These are phyloP conservation scores for Rhodomyrtus psidioides DNA, from an alignment of 441 rosid genomes.

Conservation along the genomic window DNA sequence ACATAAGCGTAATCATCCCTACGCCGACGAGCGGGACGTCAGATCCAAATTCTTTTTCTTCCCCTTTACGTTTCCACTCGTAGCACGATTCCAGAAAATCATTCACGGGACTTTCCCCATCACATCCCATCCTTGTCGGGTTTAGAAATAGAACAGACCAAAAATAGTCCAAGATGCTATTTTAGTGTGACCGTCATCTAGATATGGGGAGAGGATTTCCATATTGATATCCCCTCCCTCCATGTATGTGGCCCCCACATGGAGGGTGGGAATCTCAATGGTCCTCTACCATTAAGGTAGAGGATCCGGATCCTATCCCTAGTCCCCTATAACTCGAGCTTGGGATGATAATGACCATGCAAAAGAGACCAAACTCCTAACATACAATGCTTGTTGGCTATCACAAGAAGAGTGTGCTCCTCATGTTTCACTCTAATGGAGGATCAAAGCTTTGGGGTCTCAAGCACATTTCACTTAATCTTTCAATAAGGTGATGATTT, in stretches of 20 bases:
- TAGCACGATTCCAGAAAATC: background rate
- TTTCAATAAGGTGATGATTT: background rate
- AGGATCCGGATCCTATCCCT: too few relatives aligned
- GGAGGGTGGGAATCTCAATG: too few relatives aligned
- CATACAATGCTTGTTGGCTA: background rate
- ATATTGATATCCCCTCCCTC: too few relatives aligned
- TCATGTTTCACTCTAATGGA: background rate
- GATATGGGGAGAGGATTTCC: too few relatives aligned
- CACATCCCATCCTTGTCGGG: background rate
- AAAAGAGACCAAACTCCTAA: background rate
- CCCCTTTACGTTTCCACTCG: background rate
- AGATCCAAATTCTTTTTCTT: background rate
- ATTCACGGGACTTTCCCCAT: background rate
- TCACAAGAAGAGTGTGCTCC: background rate
- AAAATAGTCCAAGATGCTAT: background rate
- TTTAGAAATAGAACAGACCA: background rate
- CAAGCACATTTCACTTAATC: background rate
- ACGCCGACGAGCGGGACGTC: background rate
- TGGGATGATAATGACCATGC: background rate
- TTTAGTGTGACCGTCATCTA: background rate
- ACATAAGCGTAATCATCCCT: background rate
- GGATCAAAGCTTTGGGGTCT: background rate
- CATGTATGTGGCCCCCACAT: too few relatives aligned
- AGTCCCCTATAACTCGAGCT: background rate
- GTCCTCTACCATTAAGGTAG: too few relatives aligned